Evolutionary conservation across 2,329 filamentous ascomycete genomes (phyloP), one percentile per base, ranked within the genome.

Genomic region (Grosmannia serpens): DNA sequence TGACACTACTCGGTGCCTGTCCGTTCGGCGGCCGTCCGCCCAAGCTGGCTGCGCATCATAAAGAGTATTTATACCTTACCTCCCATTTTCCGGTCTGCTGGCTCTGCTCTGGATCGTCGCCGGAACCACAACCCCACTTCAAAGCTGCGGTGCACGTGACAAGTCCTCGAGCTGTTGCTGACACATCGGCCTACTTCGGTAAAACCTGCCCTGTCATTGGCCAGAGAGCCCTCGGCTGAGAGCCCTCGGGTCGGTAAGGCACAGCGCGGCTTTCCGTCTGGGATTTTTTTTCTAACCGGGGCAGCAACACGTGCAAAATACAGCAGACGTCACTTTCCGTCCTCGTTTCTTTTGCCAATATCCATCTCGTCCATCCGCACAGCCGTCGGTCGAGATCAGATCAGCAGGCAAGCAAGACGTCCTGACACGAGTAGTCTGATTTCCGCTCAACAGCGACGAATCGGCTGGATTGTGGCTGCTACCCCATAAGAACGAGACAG

Each of bases 151-250:
- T 44, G 41, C 41, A 44, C 41, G 41, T 44, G 41, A 44, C 41
- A n/a, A n/a, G n/a, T n/a, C n/a, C n/a, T n/a, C n/a, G n/a, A n/a
- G 47, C 47, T 11, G 8, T 13, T 24, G 20, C 22, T 27, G 17
- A n/a, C n/a, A 51, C 22, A 24, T 27, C 56, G 58, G 41, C 47
- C 51, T 59, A 47, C 52, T 55, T 61, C 59, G 62, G 61, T 61
- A 63, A 63, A 61, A 59, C 53, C 50, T 57, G 33, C 13, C 15
- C 61, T 60, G 17, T 38, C 11, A 63, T 63, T 63, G 62, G 62
- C 57, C 47, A 31, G 17, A 26, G n/a, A 24, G 33, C 57, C 57
- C 53, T 59, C 59, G 59, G 57, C 33, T 52, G 15, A n/a, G 20
- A 24, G 41, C 57, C 57, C 53, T 59, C 59, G 59, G 57, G 26